These are phyloP conservation scores for Cystobasidiopsis lactophilus DNA, from an alignment of 768 basidiomycete species.

Conservation along the genomic window DNA sequence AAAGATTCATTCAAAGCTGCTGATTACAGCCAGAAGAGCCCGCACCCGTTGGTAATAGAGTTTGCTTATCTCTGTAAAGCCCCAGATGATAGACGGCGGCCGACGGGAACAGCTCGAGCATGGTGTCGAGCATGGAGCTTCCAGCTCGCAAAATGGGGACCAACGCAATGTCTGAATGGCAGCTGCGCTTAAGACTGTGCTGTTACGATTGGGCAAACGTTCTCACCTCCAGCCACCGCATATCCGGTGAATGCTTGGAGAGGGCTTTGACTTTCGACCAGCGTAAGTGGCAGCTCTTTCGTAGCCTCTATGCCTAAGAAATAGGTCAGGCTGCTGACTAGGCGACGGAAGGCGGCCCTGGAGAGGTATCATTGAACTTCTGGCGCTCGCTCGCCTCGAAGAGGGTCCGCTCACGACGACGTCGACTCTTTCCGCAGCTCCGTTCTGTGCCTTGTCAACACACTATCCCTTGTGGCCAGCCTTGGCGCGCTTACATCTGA, in stretches of 20 bases:
- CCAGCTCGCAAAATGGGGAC: constrained; percentile 85
- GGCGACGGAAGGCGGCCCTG: neutral
- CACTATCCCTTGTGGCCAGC: too few species aligned
- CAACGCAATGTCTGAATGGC: constrained; percentile 62
- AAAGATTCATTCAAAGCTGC: constrained; percentile 11
- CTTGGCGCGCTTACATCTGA: too few species aligned
- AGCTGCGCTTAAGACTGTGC: too few species aligned
- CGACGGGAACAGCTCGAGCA: constrained; percentile 64
- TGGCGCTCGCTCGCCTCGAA: too few species aligned
- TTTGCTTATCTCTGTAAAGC: constrained; percentile 40
- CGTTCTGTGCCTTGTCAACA: too few species aligned
- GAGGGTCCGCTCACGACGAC: too few species aligned
- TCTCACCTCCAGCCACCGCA: too few species aligned
- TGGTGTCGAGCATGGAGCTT: constrained; percentile 66
- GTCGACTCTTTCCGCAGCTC: too few species aligned
- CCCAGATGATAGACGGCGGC: constrained; percentile 81
- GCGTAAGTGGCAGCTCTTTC: neutral
- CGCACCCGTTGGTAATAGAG: neutral
- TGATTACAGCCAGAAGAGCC: neutral
- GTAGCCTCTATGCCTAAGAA: neutral
- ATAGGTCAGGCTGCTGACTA: neutral
- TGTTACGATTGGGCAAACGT: too few species aligned
- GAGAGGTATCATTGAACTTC: too few species aligned
- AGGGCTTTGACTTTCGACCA: too few species aligned
- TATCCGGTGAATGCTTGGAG: too few species aligned